A percentile compares a stretch with the other conserved stretches of the same genome.
Evolutionary conservation across 345 rosid genomes (phyloP).

Genomic region (Arabidopsis arenosa): DNA sequence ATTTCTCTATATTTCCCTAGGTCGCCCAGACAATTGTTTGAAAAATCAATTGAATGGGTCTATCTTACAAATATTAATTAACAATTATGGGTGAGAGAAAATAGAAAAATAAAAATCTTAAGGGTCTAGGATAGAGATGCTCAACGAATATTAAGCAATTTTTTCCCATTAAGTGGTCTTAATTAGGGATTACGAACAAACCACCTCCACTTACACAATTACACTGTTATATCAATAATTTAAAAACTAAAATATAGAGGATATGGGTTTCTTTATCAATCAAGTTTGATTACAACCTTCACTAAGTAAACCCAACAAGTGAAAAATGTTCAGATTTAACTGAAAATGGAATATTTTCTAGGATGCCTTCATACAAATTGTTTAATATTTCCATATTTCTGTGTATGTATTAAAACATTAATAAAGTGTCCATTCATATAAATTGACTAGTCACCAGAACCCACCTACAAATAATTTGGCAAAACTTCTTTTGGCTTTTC

Average conservation of each 20-base stretch:
- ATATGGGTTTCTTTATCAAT: slow-evolving; percentile 26
- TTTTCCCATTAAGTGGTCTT: slow-evolving; percentile 21
- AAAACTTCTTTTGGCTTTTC: slow-evolving; percentile 35
- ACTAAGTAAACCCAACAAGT: slow-evolving; percentile 32
- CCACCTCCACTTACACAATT: slow-evolving; percentile 9
- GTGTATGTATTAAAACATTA: slow-evolving; percentile 1
- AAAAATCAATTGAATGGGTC: not conserved
- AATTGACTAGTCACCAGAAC: slow-evolving; percentile 46
- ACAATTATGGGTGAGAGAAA: not conserved
- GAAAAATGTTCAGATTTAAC: slow-evolving; percentile 9
- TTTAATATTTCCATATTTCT: not conserved
- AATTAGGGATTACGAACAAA: slow-evolving; percentile 18
- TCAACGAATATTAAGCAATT: slow-evolving; percentile 32
- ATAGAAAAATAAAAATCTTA: slow-evolving; percentile 6
- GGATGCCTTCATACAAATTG: slow-evolving; percentile 21
- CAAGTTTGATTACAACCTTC: slow-evolving; percentile 22
- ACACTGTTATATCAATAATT: slow-evolving; percentile 15
- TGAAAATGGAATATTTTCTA: slow-evolving; percentile 14
- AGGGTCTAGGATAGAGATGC: slow-evolving; percentile 27
- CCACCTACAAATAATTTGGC: slow-evolving; percentile 41
- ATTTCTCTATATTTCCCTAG: not conserved
- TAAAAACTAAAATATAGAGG: slow-evolving; percentile 19
- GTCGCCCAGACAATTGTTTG: not conserved
- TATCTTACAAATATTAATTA: not conserved
- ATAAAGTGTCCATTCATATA: slow-evolving; percentile 32